Base-by-base conservation (phyloP, 2,329 filamentous ascomycete genomes). In the Myriosclerotinia duriaeana region DNA sequence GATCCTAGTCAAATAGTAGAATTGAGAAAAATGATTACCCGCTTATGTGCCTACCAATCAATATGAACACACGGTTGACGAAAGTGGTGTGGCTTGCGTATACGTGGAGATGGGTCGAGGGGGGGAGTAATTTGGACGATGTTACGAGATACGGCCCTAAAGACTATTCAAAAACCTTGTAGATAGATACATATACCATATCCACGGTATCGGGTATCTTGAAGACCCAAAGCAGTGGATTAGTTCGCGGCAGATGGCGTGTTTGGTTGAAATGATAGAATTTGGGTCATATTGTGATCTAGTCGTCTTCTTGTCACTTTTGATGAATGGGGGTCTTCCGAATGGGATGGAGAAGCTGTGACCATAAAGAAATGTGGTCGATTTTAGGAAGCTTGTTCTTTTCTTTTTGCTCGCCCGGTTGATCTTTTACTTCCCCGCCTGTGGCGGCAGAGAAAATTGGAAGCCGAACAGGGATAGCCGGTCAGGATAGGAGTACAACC, bases 61-160 rank as follows among this genome's bases (percentile, higher is more conserved):
- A 65, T 44, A 34, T 42, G 42, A 40, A 50, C 42, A 42, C 22
- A n/a, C 34, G 46, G 36, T 65, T 61, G 55, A 65, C 64, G 20
- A 65, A 65, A 65, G 54, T 44, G 42, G 46, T 26, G 46, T 65
- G 64, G 64, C 64, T 61, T 65, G 64, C 64, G 60, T 60, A 65
- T 65, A 65, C 64, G 64, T 65, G 54, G 48, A 38, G 40, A 56
- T 22, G 34, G 20, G 50, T 64, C 30, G 52, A 65, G 26, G 46
- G 44, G 36, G 48, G 34, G 53, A 64, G n/a, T n/a, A 46, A 22
- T 42, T 56, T 38, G 26, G 42, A 40, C 54, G 42, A 65, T 65
- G 63, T 59, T 65, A 61, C 64, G 46, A 61, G 55, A 61, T 46
- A 15, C 22, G 34, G 54, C 63, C 64, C 54, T 60, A 22, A 61